These are phyloP conservation scores for Pterocarpus macrocarpus DNA, from an alignment of 306 rosid genomes.

Conservation along the genomic window DNA sequence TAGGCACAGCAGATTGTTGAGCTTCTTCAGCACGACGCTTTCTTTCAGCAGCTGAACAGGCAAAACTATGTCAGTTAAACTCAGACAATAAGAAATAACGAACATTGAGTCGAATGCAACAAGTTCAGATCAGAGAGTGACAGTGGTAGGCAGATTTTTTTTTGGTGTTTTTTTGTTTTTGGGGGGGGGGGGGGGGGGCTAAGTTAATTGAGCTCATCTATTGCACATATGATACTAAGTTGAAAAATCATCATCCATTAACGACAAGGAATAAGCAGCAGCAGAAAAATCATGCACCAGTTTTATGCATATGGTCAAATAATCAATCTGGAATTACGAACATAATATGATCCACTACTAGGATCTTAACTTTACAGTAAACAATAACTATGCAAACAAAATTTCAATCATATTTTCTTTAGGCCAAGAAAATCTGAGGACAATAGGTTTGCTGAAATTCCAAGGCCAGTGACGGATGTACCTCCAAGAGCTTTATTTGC, in stretches of 20 bases:
- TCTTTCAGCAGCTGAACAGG: constrained; percentile 86
- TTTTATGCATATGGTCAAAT: neutral
- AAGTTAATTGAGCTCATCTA: constrained; percentile 19
- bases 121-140: constrained; percentile 20
- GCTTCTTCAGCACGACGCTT: constrained; percentile 76
- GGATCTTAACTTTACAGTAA: constrained; percentile 8
- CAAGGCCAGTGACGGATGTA: neutral
- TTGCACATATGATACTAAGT: neutral
- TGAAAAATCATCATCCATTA: neutral
- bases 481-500: neutral
- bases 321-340: neutral
- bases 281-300: neutral
- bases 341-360: constrained; percentile 2
- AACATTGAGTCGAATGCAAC: constrained; percentile 3
- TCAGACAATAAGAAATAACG: constrained; percentile 20
- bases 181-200: no score
- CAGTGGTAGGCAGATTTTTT: neutral
- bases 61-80: constrained; percentile 35
- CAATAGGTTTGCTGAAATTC: constrained; percentile 6
- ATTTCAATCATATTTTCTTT: neutral
- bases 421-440: constrained; percentile 2
- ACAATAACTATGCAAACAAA: constrained; percentile 9
- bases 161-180: no score
- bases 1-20: constrained; percentile 65
- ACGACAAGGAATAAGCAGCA: neutral